phyloP scores from a whole-genome alignment of 306 rosid species.

The Biancaea sappan region DNA sequence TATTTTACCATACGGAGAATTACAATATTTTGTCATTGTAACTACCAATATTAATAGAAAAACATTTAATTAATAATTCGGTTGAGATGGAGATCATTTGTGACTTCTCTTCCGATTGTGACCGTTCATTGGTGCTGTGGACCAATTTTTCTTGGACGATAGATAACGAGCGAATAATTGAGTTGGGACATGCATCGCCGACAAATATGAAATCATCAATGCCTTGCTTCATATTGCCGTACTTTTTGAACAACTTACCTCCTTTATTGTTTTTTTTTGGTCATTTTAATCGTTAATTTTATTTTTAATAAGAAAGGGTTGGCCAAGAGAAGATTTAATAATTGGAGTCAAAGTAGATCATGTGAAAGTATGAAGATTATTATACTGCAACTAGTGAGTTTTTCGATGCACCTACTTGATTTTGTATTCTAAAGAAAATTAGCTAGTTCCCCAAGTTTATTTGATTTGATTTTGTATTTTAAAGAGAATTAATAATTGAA shows the following conservation, averaged over 20 bases:
- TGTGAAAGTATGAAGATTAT: no score
- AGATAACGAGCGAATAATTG: constrained; percentile 22
- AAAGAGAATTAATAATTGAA: no score
- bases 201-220: constrained; percentile 8
- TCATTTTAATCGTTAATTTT: neutral
- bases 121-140: constrained; percentile 3
- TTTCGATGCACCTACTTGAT: no score
- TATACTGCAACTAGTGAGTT: no score
- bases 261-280: neutral
- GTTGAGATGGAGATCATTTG: neutral
- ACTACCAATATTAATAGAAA: no score
- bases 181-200: constrained; percentile 30
- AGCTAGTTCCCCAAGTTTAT: no score
- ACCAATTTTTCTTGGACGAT: neutral
- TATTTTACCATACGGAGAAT: no score
- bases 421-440: no score
- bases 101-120: neutral
- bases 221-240: neutral
- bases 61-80: neutral
- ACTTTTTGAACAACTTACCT: neutral
- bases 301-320: neutral
- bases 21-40: no score
- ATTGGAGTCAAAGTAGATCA: neutral
- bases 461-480: no score
- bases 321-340: neutral